phyloP scores from a whole-genome alignment of 257 asterid genomes.

The Dorcoceras hygrometricum region DNA sequence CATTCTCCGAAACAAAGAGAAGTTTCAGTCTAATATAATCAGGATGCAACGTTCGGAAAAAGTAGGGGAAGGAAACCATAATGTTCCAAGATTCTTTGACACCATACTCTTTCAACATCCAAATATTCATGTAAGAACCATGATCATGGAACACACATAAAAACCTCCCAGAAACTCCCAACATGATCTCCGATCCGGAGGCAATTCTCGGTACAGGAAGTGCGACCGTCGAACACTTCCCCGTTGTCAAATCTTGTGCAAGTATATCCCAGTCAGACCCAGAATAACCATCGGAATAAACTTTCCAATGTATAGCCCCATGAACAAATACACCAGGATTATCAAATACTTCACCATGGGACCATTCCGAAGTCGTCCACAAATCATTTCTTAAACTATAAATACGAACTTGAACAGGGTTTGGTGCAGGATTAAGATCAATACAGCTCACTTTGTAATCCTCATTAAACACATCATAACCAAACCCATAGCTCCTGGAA shows the following conservation, averaged over 20 bases:
- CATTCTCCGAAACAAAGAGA: slow-evolving; percentile 27
- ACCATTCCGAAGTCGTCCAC: slow-evolving; percentile 25
- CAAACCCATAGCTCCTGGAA: slow-evolving; percentile 28
- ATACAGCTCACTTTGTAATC: slow-evolving; percentile 35
- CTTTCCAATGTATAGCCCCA: slow-evolving; percentile 37
- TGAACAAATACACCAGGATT: slow-evolving; percentile 20
- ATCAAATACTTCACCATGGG: slow-evolving; percentile 10
- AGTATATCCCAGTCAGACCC: slow-evolving; percentile 16
- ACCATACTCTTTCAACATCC: slow-evolving; percentile 43
- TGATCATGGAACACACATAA: slow-evolving; percentile 22
- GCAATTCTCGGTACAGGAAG: slow-evolving; percentile 10
- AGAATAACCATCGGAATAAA: neutral
- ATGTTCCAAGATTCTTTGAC: slow-evolving; percentile 35
- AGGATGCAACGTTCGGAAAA: neutral
- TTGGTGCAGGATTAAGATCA: neutral
- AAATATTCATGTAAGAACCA: slow-evolving; percentile 22
- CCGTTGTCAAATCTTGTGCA: slow-evolving; percentile 23
- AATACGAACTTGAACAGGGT: slow-evolving; percentile 18
- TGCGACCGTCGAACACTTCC: slow-evolving; percentile 1
- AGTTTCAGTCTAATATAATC: slow-evolving; percentile 1
- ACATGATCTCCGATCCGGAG: neutral
- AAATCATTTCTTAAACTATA: slow-evolving; percentile 32
- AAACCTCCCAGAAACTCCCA: slow-evolving; percentile 23
- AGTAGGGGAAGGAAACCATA: slow-evolving; percentile 14
- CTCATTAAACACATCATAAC: slow-evolving; percentile 28